phyloP scores from a whole-genome alignment of 208 protist genomes.

The Leishmania tropica region DNA sequence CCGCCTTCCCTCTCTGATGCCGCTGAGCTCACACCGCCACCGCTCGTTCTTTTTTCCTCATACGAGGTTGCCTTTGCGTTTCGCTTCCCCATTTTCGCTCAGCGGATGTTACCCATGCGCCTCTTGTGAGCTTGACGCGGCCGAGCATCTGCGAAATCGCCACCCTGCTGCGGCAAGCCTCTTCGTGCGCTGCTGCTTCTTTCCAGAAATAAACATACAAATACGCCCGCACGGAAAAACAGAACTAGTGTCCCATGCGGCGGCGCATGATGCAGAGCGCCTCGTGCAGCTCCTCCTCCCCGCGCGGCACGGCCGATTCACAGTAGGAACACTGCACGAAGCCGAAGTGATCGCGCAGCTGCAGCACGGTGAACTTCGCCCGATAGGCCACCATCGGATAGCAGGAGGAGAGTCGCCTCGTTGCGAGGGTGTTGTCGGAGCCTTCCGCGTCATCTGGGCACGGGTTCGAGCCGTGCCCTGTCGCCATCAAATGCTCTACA shows the following conservation, averaged over 20 bases:
- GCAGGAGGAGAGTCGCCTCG: slow-evolving; percentile 12
- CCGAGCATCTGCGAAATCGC: neutral
- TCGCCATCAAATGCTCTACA: slow-evolving; percentile 46
- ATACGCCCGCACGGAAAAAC: neutral
- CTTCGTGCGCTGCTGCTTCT: neutral
- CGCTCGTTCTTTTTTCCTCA: neutral
- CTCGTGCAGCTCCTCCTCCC: slow-evolving; percentile 30
- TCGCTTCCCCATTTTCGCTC: neutral
- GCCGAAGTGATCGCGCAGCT: slow-evolving; percentile 44
- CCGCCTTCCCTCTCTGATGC: neutral
- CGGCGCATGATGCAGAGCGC: slow-evolving; percentile 33
- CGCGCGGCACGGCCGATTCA: slow-evolving; percentile 26
- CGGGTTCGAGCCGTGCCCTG: slow-evolving; percentile 30
- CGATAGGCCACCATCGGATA: slow-evolving; percentile 56
- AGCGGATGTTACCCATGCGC: neutral
- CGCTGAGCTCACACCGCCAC: neutral
- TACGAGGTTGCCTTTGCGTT: neutral
- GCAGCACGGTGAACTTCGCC: slow-evolving; percentile 46
- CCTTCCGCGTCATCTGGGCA: neutral
- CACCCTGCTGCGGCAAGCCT: neutral
- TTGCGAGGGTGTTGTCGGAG: neutral
- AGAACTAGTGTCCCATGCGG: neutral
- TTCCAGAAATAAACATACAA: neutral
- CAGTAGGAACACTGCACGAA: slow-evolving; percentile 49
- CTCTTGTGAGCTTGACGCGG: neutral